Conservation (phyloP, 2,329 filamentous ascomycete species). For the Colletotrichum caudatum region DNA sequence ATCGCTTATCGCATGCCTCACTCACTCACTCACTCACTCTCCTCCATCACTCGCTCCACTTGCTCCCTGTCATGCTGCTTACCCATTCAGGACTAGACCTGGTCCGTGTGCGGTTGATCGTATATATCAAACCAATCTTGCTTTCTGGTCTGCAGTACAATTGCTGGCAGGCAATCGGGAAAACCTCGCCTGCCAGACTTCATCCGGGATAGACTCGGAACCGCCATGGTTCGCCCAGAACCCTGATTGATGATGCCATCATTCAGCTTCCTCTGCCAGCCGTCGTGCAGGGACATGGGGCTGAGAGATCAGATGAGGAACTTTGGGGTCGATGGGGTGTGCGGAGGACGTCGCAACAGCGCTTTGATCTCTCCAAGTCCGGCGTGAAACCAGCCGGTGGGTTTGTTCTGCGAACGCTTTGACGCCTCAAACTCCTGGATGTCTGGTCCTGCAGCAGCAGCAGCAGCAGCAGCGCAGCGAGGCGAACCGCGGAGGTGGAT, state of each 20-base stretch:
- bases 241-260: slow-evolving; percentile 38
- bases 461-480: slow-evolving; percentile 3
- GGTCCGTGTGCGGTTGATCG: slow-evolving; percentile 7
- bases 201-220: slow-evolving; percentile 33
- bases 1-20: slow-evolving; percentile 3
- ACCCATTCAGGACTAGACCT: slow-evolving; percentile 9
- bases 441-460: slow-evolving; percentile 1
- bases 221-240: slow-evolving; percentile 31
- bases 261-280: slow-evolving; percentile 34
- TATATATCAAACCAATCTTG: background rate
- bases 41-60: slow-evolving; percentile 6
- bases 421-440: slow-evolving; percentile 19
- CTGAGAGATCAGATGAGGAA: slow-evolving; percentile 38
- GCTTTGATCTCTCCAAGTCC: slow-evolving; percentile 40
- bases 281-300: slow-evolving; percentile 29
- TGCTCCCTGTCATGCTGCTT: slow-evolving; percentile 21
- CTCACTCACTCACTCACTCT: background rate
- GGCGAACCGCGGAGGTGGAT: background rate
- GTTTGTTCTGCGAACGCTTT: slow-evolving; percentile 37
- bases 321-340: slow-evolving; percentile 35
- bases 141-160: slow-evolving; percentile 14
- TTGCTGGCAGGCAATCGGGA: slow-evolving; percentile 28
- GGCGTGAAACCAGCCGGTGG: slow-evolving; percentile 39
- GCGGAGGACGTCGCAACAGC: slow-evolving; percentile 16
- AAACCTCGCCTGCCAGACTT: slow-evolving; percentile 13